Percentiles rank a stretch among this genome's conserved stretches.
phyloP scores from a whole-genome alignment of 208 protist species.

The Naegleria gruberi region DNA sequence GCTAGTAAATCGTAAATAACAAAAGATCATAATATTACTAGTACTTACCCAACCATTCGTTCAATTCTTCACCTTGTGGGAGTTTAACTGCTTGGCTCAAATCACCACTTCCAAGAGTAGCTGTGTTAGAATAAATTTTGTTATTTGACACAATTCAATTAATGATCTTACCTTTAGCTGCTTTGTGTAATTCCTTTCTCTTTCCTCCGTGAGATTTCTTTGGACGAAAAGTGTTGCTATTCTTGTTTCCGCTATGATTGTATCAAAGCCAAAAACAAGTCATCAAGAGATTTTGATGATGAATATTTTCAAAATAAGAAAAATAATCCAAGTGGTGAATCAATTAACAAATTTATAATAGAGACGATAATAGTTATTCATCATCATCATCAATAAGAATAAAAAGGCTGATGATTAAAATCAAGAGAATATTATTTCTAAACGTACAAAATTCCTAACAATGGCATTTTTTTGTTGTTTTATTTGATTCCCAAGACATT shows the following conservation, averaged over 20 bases:
- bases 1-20: not conserved
- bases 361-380: too few relatives aligned
- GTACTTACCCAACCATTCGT: constrained; percentile 85
- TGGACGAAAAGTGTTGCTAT: not conserved
- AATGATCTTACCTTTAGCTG: not conserved
- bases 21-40: not conserved
- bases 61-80: constrained; percentile 85
- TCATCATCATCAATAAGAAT: too few relatives aligned
- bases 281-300: not conserved
- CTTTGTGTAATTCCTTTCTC: constrained; percentile 9
- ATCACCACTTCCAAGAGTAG: constrained; percentile 64
- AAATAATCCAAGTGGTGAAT: too few relatives aligned
- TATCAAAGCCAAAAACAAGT: not conserved
- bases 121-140: not conserved
- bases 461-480: not conserved
- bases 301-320: too few relatives aligned
- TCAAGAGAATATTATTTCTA: too few relatives aligned
- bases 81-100: constrained; percentile 83
- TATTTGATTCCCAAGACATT: too few relatives aligned
- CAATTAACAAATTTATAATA: too few relatives aligned
- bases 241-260: not conserved
- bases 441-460: not conserved
- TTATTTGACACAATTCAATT: too few relatives aligned
- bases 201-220: constrained; percentile 1
- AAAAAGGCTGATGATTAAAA: too few relatives aligned